Evolutionary conservation across 768 basidiomycete species (phyloP).

Genomic region (Suillus tomentosus): DNA sequence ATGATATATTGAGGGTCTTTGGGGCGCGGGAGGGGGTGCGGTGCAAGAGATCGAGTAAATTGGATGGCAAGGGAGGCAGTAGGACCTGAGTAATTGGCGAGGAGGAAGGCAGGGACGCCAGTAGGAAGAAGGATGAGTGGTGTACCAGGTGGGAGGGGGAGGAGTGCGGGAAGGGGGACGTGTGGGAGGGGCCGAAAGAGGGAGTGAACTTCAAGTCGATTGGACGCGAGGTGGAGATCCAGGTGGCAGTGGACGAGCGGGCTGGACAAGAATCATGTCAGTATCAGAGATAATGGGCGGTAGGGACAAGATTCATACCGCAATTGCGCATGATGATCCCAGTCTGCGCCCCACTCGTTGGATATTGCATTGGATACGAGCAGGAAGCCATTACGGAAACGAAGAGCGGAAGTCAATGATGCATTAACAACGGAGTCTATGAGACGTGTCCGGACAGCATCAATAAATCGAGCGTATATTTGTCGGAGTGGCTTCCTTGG

Average conservation of each 20-base stretch:
- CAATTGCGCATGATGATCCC: constrained; percentile 55
- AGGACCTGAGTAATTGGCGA: constrained; percentile 71
- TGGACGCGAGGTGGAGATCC: constrained; percentile 49
- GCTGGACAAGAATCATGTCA: constrained; percentile 34
- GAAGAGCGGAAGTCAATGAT: constrained; percentile 45
- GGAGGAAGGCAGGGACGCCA: constrained; percentile 71
- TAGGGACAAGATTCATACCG: constrained; percentile 38
- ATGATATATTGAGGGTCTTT: constrained; percentile 50
- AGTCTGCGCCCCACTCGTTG: constrained; percentile 65
- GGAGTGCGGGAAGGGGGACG: constrained; percentile 44
- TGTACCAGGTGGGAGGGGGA: constrained; percentile 56
- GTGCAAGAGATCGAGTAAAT: constrained; percentile 63
- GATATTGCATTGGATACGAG: constrained; percentile 45
- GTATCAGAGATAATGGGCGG: constrained; percentile 1
- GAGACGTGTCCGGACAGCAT: constrained; percentile 57
- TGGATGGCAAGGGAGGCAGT: constrained; percentile 59
- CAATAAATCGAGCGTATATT: constrained; percentile 51
- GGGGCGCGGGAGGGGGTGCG: constrained; percentile 19
- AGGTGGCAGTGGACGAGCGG: constrained; percentile 64
- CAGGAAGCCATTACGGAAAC: constrained; percentile 67
- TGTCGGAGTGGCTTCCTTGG: constrained; percentile 47
- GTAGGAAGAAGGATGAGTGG: constrained; percentile 73
- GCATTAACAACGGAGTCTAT: constrained; percentile 53
- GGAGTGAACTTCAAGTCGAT: constrained; percentile 65
- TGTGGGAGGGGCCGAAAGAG: constrained; percentile 59